Evolutionary conservation across 768 basidiomycete genomes (phyloP).

Genomic region (Rhizopogon sp.): DNA sequence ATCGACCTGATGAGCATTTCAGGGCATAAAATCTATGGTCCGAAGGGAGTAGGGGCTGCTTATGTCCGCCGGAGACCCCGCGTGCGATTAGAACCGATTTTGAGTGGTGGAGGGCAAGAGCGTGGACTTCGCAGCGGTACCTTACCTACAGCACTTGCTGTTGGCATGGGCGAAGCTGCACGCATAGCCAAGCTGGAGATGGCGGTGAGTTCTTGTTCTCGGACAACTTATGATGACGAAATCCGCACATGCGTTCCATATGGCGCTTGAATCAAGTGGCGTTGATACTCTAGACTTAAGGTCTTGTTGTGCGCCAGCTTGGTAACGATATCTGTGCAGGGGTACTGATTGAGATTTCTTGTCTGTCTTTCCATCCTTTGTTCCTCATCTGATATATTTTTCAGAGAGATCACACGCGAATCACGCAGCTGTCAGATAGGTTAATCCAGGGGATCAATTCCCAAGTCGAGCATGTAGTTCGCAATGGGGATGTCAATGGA

Average conservation of each 20-base stretch:
- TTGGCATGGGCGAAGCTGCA: constrained; percentile 93
- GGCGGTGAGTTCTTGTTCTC: constrained; percentile 57
- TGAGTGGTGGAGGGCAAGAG: constrained; percentile 97
- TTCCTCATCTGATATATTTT: constrained; percentile 1
- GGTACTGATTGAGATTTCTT: constrained; percentile 63
- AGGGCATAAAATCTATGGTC: constrained; percentile 97
- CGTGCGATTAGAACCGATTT: constrained; percentile 90
- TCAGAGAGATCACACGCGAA: constrained; percentile 75
- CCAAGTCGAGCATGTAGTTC: constrained; percentile 84
- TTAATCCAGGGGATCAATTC: constrained; percentile 78
- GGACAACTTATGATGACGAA: constrained; percentile 45
- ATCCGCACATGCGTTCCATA: constrained; percentile 32
- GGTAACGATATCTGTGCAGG: constrained; percentile 80
- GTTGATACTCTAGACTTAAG: constrained; percentile 8
- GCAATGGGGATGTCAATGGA: constrained; percentile 89
- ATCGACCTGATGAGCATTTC: constrained; percentile 95
- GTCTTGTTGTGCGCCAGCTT: constrained; percentile 38
- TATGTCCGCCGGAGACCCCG: constrained; percentile 92
- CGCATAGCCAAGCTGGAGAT: constrained; percentile 90
- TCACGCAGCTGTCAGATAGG: constrained; percentile 72
- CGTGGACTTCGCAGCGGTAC: constrained; percentile 95
- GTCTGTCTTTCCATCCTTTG: constrained; percentile 1
- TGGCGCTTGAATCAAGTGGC: constrained; percentile 43
- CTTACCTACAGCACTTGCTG: constrained; percentile 78
- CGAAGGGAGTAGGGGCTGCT: constrained; percentile 92